These are phyloP conservation scores for Cicer arietinum DNA, from an alignment of 306 rosid species.

Conservation along the genomic window DNA sequence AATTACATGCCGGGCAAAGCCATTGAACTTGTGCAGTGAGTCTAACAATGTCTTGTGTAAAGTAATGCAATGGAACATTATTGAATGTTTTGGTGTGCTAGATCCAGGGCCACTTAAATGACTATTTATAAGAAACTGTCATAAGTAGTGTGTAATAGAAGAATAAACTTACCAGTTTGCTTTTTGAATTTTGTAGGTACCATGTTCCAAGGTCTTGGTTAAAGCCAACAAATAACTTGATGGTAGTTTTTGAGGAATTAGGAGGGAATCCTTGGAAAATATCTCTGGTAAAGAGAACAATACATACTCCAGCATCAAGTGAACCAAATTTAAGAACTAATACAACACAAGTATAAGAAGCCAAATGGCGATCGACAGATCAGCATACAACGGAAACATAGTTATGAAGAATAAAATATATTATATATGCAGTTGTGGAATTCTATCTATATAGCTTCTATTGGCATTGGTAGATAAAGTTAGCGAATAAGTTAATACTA, in stretches of 20 bases:
- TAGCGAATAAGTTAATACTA: constrained; percentile 34
- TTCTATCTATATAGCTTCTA: constrained; percentile 27
- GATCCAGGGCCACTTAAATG: no score
- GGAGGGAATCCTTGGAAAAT: constrained; percentile 88
- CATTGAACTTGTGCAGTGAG: no score
- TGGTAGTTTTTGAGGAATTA: constrained; percentile 89
- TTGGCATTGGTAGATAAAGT: constrained; percentile 13
- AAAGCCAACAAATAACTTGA: constrained; percentile 74
- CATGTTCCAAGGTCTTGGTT: constrained; percentile 98
- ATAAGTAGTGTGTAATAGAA: no score
- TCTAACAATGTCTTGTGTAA: no score
- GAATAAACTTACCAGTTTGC: no score
- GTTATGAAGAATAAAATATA: constrained; percentile 22
- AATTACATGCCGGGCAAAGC: no score
- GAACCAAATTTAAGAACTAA: constrained; percentile 37
- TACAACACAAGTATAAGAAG: constrained; percentile 27
- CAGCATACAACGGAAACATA: constrained; percentile 18
- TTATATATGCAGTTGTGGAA: constrained; percentile 11
- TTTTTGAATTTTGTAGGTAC: constrained; percentile 60
- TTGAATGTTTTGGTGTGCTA: no score
- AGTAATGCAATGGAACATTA: no score
- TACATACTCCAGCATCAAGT: constrained; percentile 36
- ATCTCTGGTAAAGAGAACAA: constrained; percentile 63
- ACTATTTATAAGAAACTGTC: no score
- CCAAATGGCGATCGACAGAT: constrained; percentile 9